Evolutionary conservation across 495 filamentous ascomycete genomes (phyloP).

Genomic region (Rostrohypoxylon terebratum): DNA sequence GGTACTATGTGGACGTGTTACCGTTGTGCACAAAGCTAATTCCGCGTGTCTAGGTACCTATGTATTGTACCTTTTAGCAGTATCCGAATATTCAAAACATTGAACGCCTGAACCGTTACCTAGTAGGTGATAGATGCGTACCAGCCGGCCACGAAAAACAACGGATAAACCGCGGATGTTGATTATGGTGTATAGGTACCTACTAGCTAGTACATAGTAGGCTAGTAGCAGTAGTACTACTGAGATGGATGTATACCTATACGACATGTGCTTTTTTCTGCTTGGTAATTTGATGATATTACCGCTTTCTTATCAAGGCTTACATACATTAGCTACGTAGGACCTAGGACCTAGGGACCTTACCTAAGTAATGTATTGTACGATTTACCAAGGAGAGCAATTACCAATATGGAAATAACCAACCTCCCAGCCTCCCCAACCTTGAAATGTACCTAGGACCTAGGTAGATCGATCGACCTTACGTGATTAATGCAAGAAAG

Average conservation of each 20-base stretch:
- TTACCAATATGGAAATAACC: constrained; percentile 23
- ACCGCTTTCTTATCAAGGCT: constrained; percentile 16
- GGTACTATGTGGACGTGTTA: background rate
- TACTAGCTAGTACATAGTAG: no score
- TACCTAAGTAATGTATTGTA: background rate
- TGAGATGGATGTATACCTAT: no score
- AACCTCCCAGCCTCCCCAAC: constrained; percentile 3
- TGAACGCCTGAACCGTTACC: background rate
- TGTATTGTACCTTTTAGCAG: background rate
- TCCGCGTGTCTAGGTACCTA: background rate
- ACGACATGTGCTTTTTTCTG: background rate
- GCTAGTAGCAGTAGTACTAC: no score
- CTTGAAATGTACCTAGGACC: background rate
- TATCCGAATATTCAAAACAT: background rate
- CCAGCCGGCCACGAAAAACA: background rate
- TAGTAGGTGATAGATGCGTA: constrained; percentile 2
- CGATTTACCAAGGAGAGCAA: background rate
- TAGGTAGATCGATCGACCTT: constrained; percentile 26
- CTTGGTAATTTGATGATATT: constrained; percentile 10
- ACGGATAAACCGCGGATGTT: background rate
- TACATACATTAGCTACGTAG: background rate
- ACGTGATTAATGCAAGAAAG: constrained; percentile 10
- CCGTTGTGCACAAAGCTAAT: background rate
- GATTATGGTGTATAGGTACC: background rate
- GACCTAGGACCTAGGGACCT: no score